Percentiles rank a stretch among this genome's conserved stretches.
These are phyloP conservation scores for Potentilla sterilis DNA, from an alignment of 306 rosid species.

Conservation along the genomic window DNA sequence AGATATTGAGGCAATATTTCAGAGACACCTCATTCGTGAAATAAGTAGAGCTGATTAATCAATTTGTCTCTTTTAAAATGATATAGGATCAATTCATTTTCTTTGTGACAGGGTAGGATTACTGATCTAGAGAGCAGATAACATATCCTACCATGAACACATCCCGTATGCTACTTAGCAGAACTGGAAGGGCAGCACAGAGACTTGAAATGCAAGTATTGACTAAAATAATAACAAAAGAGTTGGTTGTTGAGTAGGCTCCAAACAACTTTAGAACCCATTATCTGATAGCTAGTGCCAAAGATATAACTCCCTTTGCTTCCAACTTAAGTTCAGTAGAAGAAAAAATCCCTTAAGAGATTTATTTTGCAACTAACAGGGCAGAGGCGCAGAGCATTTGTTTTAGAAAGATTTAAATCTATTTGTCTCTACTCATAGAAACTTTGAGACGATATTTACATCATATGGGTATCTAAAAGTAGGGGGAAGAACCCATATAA, in stretches of 20 bases:
- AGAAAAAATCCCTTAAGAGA: not conserved
- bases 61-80: not conserved
- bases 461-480: not conserved
- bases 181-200: not conserved
- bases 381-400: not conserved
- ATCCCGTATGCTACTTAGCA: not conserved
- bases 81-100: not conserved
- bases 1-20: not conserved
- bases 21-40: not conserved
- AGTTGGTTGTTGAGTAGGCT: not conserved
- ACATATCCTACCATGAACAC: not conserved
- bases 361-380: too few species aligned
- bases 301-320: not conserved
- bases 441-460: not conserved
- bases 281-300: not conserved
- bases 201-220: not conserved
- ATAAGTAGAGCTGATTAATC: not conserved
- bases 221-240: not conserved
- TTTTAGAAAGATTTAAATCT: not conserved
- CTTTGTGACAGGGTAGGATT: not conserved
- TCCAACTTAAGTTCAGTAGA: not conserved
- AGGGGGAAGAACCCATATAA: not conserved
- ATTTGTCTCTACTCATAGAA: not conserved
- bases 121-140: not conserved
- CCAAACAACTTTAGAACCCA: not conserved